These are phyloP conservation scores for Xylaria curta DNA, from an alignment of 495 filamentous ascomycete genomes.

Conservation along the genomic window DNA sequence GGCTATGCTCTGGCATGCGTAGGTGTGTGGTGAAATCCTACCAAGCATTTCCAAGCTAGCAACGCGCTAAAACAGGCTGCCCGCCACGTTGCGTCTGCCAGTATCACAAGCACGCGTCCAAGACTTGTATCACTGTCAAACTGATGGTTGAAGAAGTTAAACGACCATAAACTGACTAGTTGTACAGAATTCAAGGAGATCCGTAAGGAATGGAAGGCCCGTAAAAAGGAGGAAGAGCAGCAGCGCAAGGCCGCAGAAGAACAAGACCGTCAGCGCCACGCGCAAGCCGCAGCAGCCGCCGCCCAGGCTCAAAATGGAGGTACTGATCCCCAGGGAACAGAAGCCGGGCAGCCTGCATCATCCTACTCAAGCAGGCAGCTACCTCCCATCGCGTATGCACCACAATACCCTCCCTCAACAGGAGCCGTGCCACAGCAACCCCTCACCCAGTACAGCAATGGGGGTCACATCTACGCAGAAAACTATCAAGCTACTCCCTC, in stretches of 20 bases:
- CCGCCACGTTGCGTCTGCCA: not conserved
- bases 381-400: conserved; percentile 85
- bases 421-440: conserved; percentile 64
- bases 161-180: conserved; percentile 6
- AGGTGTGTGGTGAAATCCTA: not conserved
- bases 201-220: conserved; percentile 97
- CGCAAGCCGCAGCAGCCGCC: conserved; percentile 59
- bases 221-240: conserved; percentile 98
- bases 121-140: not conserved
- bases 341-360: conserved; percentile 58
- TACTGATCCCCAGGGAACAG: conserved; percentile 48
- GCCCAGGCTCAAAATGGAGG: conserved; percentile 44
- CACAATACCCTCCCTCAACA: conserved; percentile 71
- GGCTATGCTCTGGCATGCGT: not conserved
- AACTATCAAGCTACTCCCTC: conserved; percentile 76
- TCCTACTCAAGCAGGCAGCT: conserved; percentile 69
- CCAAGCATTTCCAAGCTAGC: not conserved
- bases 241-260: conserved; percentile 91
- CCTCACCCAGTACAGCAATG: conserved; percentile 67
- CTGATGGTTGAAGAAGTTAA: not conserved
- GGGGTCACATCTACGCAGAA: conserved; percentile 53
- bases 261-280: conserved; percentile 72
- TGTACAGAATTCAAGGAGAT: conserved; percentile 96
- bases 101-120: not conserved
- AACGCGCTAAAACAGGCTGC: not conserved